Conservation (phyloP, 208 protist species). For the Balamuthia mandrillaris region DNA sequence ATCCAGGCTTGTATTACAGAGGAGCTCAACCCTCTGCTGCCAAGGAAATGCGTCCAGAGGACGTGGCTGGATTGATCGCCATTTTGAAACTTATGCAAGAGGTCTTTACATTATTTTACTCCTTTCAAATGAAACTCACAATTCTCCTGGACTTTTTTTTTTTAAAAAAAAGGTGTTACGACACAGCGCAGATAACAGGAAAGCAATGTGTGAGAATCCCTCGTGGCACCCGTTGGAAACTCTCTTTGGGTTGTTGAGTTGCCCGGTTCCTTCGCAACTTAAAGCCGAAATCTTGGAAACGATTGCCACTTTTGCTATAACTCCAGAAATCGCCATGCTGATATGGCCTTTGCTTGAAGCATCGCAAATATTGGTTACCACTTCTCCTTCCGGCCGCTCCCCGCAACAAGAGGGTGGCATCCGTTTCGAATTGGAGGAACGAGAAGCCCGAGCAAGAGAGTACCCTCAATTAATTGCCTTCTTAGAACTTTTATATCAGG, state of each 20-base stretch:
- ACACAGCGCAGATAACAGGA: background rate
- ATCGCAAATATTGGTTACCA: no score
- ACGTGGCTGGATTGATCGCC: background rate
- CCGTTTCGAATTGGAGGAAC: no score
- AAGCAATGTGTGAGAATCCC: background rate
- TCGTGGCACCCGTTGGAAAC: background rate
- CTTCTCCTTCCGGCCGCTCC: no score
- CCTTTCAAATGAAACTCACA: no score
- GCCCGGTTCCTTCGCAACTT: background rate
- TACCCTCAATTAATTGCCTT: no score
- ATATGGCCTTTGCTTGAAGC: background rate
- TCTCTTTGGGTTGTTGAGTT: background rate
- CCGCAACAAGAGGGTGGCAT: no score
- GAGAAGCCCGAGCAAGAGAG: no score
- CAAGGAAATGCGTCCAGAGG: background rate
- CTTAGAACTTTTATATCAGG: background rate
- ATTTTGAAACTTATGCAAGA: background rate
- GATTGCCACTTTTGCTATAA: background rate
- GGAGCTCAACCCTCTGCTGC: background rate
- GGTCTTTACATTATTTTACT: background rate
- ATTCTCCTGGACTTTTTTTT: background rate
- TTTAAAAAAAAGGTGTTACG: background rate
- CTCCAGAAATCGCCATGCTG: background rate
- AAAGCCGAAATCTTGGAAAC: slow-evolving; percentile 20
- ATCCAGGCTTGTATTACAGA: background rate